phyloP scores from a whole-genome alignment of 371 early-diverging fungal genomes.

The Apophysomyces elegans region DNA sequence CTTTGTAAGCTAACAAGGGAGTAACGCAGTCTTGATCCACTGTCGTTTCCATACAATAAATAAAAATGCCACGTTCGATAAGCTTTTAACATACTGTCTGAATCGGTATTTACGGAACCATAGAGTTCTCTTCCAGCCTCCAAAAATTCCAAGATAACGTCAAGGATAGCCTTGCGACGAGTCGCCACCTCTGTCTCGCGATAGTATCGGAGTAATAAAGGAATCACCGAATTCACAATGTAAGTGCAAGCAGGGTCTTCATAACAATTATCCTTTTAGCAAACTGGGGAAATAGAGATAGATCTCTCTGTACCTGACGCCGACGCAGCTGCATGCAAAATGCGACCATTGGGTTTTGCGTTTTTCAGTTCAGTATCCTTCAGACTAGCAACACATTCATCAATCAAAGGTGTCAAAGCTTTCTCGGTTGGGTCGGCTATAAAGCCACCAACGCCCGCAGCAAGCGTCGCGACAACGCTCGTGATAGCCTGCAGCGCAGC shows the following conservation, averaged over 20 bases:
- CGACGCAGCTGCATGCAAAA: constrained; percentile 66
- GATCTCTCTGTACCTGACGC: constrained; percentile 56
- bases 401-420: constrained; percentile 64
- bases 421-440: constrained; percentile 57
- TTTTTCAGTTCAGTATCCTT: constrained; percentile 77
- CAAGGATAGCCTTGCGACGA: constrained; percentile 64
- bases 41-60: background rate
- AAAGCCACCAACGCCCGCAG: constrained; percentile 32
- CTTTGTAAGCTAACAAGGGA: constrained; percentile 68
- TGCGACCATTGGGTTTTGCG: constrained; percentile 68
- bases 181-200: constrained; percentile 59
- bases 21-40: constrained; percentile 52
- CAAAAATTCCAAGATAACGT: constrained; percentile 69
- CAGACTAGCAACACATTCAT: constrained; percentile 70
- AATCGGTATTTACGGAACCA: constrained; percentile 52
- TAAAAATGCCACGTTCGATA: background rate
- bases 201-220: constrained; percentile 60
- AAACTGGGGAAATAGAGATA: background rate
- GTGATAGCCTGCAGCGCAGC: constrained; percentile 62
- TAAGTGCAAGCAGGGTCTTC: constrained; percentile 67
- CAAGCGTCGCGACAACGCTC: constrained; percentile 61
- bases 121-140: constrained; percentile 65
- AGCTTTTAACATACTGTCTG: constrained; percentile 31
- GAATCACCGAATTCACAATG: constrained; percentile 57
- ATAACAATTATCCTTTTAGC: background rate